Conservation (phyloP, 164 flowering plant species). For the Malania oleifera region DNA sequence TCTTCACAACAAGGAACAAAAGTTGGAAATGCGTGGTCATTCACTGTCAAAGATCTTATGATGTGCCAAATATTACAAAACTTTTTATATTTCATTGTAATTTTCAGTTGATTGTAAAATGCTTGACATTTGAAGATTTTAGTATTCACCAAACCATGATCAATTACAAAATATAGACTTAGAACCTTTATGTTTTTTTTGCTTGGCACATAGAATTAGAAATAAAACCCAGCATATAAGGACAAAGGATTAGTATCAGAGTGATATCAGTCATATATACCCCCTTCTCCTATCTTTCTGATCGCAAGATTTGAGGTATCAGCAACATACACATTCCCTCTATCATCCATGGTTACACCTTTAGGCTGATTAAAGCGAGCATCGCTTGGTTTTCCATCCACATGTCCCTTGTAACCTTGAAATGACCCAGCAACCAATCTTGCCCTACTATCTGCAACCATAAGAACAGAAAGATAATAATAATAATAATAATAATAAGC, state of each 20-base stretch:
- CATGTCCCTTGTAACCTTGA: slow-evolving; percentile 87
- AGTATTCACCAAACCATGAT: no score
- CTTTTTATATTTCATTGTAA: no score
- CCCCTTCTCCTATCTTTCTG: slow-evolving; percentile 90
- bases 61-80: no score
- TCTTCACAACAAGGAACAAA: neutral
- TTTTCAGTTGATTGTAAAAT: no score
- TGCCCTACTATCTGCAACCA: slow-evolving; percentile 85
- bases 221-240: no score
- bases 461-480: slow-evolving; percentile 1
- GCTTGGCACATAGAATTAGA: no score
- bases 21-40: no score
- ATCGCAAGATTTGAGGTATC: slow-evolving; percentile 89
- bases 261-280: slow-evolving; percentile 23
- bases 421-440: slow-evolving; percentile 97
- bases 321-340: slow-evolving; percentile 93
- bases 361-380: slow-evolving; percentile 92
- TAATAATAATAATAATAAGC: neutral
- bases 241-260: neutral
- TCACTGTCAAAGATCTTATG: no score
- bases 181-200: no score
- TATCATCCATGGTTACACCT: slow-evolving; percentile 93
- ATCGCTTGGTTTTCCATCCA: slow-evolving; percentile 93
- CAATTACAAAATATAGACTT: no score
- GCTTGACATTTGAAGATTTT: no score